Evolutionary conservation across 768 basidiomycete genomes (phyloP).

Genomic region (Pseudohyphozyma bogoriensis): DNA sequence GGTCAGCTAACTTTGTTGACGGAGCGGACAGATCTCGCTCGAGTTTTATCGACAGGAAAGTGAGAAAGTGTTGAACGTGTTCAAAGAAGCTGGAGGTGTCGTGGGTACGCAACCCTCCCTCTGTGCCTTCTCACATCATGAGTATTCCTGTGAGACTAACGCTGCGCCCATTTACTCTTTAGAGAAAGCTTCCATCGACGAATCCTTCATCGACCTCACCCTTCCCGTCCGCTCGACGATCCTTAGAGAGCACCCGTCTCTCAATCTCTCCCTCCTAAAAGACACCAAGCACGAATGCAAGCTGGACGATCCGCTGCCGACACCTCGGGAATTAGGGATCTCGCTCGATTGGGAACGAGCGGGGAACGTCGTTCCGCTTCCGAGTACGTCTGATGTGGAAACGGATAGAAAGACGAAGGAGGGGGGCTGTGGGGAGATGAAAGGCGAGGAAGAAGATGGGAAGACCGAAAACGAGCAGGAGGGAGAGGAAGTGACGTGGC

Average conservation of each 20-base stretch:
- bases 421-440: no score
- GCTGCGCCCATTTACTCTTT: background rate
- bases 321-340: slow-evolving; percentile 46
- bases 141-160: no score
- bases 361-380: slow-evolving; percentile 54
- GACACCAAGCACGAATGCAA: no score
- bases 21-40: slow-evolving; percentile 89
- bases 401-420: no score
- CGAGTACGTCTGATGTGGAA: no score
- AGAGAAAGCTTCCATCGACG: slow-evolving; percentile 98
- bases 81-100: slow-evolving; percentile 60
- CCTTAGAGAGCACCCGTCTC: slow-evolving; percentile 63
- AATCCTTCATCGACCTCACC: slow-evolving; percentile 89
- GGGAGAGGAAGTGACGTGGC: slow-evolving; percentile 55
- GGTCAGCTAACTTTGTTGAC: background rate
- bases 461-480: slow-evolving; percentile 21
- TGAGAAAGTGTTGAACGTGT: slow-evolving; percentile 69
- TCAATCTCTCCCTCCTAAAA: slow-evolving; percentile 55
- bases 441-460: no score
- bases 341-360: slow-evolving; percentile 50
- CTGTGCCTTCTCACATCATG: no score
- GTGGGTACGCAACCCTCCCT: slow-evolving; percentile 22
- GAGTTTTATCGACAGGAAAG: slow-evolving; percentile 89
- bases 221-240: slow-evolving; percentile 65
- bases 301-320: slow-evolving; percentile 66